phyloP scores from a whole-genome alignment of 2,329 filamentous ascomycete genomes.

The Cladophialophora bantiana region DNA sequence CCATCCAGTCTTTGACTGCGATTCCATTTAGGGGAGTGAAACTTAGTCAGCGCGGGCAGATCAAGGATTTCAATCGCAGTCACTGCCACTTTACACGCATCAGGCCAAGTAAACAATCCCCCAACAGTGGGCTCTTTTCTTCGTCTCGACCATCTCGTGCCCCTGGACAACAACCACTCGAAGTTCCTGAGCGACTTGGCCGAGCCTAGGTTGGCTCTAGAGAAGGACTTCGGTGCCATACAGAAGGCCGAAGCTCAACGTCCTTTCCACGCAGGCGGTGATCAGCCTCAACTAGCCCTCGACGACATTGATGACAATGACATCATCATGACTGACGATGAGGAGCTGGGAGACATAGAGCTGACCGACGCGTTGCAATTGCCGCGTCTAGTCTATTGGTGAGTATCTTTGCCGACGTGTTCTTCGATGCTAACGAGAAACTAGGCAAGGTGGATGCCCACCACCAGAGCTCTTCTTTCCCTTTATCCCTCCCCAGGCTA shows the following conservation, averaged over 20 bases:
- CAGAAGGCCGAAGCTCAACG: constrained; percentile 3
- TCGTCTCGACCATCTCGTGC: constrained; percentile 2
- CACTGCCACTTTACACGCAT: constrained; percentile 1
- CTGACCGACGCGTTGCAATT: background rate
- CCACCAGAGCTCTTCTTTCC: constrained; percentile 7
- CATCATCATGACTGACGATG: background rate
- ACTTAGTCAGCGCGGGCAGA: background rate
- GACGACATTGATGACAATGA: background rate
- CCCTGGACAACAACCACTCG: constrained; percentile 2
- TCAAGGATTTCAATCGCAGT: background rate
- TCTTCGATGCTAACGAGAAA: background rate
- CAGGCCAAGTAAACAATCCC: background rate
- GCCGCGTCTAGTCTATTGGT: background rate
- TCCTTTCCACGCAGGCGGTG: background rate
- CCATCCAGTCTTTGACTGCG: background rate
- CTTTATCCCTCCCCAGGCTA: background rate
- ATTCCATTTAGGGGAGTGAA: background rate
- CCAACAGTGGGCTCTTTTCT: background rate
- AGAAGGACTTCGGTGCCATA: constrained; percentile 9
- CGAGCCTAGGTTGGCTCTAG: background rate
- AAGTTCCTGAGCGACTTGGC: constrained; percentile 11
- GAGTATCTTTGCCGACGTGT: background rate
- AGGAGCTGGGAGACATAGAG: constrained; percentile 2
- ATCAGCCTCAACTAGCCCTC: background rate
- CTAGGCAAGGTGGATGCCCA: background rate